Percentiles rank a stretch among this genome's conserved stretches.
Conservation (phyloP, 805 yeast species). For the Wickerhamiella dianesei region DNA sequence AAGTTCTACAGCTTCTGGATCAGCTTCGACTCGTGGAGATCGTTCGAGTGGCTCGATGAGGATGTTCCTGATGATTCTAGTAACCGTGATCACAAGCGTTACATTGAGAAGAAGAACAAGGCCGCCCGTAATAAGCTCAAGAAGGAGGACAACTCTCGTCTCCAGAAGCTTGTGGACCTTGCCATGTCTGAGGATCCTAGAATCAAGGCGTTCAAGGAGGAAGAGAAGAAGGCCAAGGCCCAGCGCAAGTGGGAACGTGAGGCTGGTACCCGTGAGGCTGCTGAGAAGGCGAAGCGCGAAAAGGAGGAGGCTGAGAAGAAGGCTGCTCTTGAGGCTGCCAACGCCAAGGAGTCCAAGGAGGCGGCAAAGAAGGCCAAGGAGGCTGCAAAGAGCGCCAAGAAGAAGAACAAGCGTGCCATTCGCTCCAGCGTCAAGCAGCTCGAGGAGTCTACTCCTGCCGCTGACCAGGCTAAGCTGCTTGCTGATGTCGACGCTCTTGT, state of each 20-base stretch:
- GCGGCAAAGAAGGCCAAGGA: constrained; percentile 91
- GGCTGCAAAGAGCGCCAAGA: constrained; percentile 76
- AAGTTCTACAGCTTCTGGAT: constrained; percentile 84
- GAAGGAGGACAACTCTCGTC: constrained; percentile 90
- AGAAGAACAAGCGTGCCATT: constrained; percentile 87
- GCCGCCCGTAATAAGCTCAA: constrained; percentile 94
- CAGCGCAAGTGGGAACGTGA: constrained; percentile 94
- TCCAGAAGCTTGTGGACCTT: constrained; percentile 74
- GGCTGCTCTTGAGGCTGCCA: constrained; percentile 59
- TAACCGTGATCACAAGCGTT: constrained; percentile 98
- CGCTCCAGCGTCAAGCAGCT: constrained; percentile 74
- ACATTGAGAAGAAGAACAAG: constrained; percentile 92
- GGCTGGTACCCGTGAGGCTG: constrained; percentile 94
- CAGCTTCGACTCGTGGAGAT: constrained; percentile 94
- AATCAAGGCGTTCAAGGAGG: constrained; percentile 83
- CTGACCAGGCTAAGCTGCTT: constrained; percentile 34
- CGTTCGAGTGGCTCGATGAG: constrained; percentile 95
- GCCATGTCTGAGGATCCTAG: constrained; percentile 89
- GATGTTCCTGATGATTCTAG: constrained; percentile 98
- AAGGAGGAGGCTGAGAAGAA: constrained; percentile 73
- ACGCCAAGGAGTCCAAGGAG: constrained; percentile 49
- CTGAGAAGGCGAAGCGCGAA: constrained; percentile 81
- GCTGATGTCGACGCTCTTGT: constrained; percentile 68
- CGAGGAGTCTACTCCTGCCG: constrained; percentile 46
- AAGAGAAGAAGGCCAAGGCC: constrained; percentile 89